Base-by-base conservation (phyloP, 2,329 filamentous ascomycete genomes). In the Hypoxylon sp. region DNA sequence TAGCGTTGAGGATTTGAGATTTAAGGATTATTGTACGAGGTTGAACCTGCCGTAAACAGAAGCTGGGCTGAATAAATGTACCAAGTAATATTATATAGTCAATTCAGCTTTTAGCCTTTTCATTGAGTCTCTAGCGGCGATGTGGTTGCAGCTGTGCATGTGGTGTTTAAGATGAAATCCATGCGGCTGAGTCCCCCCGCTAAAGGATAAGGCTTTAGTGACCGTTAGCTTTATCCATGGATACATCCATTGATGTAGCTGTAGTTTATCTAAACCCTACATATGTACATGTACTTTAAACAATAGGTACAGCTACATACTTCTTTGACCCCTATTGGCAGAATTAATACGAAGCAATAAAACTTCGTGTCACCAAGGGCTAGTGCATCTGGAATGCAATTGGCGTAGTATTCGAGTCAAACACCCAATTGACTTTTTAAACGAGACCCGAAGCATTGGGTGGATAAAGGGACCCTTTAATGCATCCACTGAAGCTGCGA, bases 161-260 rank as follows among this genome's bases (percentile, higher is more conserved):
- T 57, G 50, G 51, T 42, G 55, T 60, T 58, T 50, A 22, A 69
- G 57, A 61, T 52, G 51, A 37, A 39, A 26, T 22, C 19, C 19
- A 22, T 61, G 62, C 53, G 61, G 62, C 52, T 69, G 62, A 59
- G 51, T 29, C 58, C 50, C 53, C 58, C 50, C 53, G 62, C 62
- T 61, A 17, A 17, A 55, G 39, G 39, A 53, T 39, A 59, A 44
- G 24, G 3, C 5, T 54, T 61, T 61, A 53, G 42, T 35, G 44
- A 24, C 50, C 31, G 59, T 62, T 62, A 39, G 19, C 44, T 31
- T 39, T 24, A 24, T 29, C 10, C 14, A 10, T 57, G 10, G 29
- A 31, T 31, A n/a, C n/a, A n/a, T n/a, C n/a, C n/a, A n/a, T n/a
- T n/a, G n/a, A n/a, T n/a, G n/a, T n/a, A 31, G 29, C 24, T n/a